Evolutionary conservation across 2,329 filamentous ascomycete genomes (phyloP).

Genomic region (Hymenoscyphus occultus): DNA sequence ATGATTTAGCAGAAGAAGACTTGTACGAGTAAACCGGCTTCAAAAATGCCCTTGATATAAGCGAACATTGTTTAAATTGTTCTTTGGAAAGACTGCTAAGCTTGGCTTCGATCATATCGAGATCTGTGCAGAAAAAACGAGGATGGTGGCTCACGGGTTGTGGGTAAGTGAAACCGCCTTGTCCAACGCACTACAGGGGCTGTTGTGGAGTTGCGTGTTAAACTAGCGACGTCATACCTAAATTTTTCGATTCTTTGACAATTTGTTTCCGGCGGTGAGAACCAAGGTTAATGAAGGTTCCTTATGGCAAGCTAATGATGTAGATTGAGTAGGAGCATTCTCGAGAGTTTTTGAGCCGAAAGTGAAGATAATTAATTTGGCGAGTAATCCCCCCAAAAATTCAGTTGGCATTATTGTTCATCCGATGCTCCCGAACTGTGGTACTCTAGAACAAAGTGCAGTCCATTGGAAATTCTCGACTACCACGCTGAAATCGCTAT

Average conservation of each 20-base stretch:
- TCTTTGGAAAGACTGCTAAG: too few species aligned
- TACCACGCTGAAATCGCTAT: constrained; percentile 8
- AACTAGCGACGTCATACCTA: background rate
- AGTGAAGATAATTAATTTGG: background rate
- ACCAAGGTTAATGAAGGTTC: background rate
- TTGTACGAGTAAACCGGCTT: background rate
- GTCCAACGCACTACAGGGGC: constrained; percentile 1
- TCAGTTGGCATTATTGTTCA: background rate
- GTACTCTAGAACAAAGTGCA: background rate
- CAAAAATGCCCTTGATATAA: background rate
- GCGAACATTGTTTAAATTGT: too few species aligned
- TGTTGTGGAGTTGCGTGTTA: background rate
- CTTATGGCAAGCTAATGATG: background rate
- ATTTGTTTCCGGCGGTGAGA: too few species aligned
- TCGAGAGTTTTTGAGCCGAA: background rate
- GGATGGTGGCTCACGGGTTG: background rate
- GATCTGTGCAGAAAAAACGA: background rate
- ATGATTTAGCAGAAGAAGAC: background rate
- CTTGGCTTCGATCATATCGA: background rate
- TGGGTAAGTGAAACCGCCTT: background rate
- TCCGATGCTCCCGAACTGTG: constrained; percentile 1
- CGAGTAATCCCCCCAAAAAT: background rate
- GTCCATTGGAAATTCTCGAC: background rate
- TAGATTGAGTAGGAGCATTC: background rate
- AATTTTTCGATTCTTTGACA: too few species aligned